Percentiles rank a stretch among this genome's conserved stretches.
Evolutionary conservation across 768 basidiomycete genomes (phyloP).

Genomic region (Mycena vulgaris): DNA sequence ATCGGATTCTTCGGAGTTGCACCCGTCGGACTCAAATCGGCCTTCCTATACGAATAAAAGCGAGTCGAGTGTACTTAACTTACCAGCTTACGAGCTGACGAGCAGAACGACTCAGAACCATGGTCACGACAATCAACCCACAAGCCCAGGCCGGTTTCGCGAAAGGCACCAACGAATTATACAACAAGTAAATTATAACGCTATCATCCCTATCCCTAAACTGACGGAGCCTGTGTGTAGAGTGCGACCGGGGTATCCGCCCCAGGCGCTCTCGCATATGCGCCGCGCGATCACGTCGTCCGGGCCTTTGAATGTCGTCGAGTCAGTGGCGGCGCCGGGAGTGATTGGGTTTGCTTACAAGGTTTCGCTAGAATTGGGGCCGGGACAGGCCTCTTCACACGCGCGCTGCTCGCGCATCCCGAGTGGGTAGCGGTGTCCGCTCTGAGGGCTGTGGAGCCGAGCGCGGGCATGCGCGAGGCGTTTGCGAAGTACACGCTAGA

Average conservation of each 20-base stretch:
- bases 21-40: too few relatives aligned
- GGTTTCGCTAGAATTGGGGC: slow-evolving; percentile 61
- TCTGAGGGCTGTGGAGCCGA: slow-evolving; percentile 73
- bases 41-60: too few relatives aligned
- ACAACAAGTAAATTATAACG: slow-evolving; percentile 57
- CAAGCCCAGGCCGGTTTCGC: slow-evolving; percentile 68
- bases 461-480: slow-evolving; percentile 72
- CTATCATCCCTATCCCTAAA: not conserved
- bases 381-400: slow-evolving; percentile 78
- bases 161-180: slow-evolving; percentile 73
- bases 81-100: too few relatives aligned
- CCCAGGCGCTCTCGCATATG: slow-evolving; percentile 61
- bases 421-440: slow-evolving; percentile 54
- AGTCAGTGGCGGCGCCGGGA: slow-evolving; percentile 54
- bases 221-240: slow-evolving; percentile 45
- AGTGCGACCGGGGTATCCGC: slow-evolving; percentile 72
- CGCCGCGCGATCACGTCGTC: slow-evolving; percentile 48
- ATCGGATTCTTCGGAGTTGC: too few relatives aligned
- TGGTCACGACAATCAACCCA: slow-evolving; percentile 53
- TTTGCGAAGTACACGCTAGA: slow-evolving; percentile 62
- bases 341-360: not conserved
- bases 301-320: slow-evolving; percentile 60
- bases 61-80: too few relatives aligned
- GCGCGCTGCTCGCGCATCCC: slow-evolving; percentile 66
- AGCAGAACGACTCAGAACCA: not conserved